Base-by-base conservation (phyloP, 164 flowering plant species). In the Magnolia changhungtana region DNA sequence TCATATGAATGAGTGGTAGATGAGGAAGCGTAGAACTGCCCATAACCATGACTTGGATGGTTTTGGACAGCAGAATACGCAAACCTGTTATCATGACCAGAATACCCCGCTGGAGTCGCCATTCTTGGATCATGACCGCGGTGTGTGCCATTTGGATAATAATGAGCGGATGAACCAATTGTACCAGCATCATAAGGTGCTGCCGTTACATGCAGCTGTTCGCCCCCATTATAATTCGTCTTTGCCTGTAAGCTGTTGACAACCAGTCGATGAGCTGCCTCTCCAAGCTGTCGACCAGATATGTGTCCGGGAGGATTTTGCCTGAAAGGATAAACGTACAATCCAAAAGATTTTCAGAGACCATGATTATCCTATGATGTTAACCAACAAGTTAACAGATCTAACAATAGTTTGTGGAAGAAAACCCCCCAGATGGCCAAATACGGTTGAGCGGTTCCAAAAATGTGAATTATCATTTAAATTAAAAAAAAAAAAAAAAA, bases 251-350 rank as follows among this genome's bases (percentile, higher is more conserved):
- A 85, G 80, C 93, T 92, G 83, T 94, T 92, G 18, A 63, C 84
- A 61, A 96, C 88, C 21, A 96, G 90, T 20, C 99, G 85, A 77
- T 89, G 97, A 24, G 98, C 92, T 45, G 96, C 98, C 61, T 92
- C 92, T 24, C 94, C 98, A 61, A 96, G 96, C 74, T 91, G 90
- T 58, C 86, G 84, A 20, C 97, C 96, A 76, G 97, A 87, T 72
- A 86, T 72, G 45, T 82, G 27, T 79, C 92, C 93, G 45, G 85
- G 83, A 18, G 86, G 89, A 69, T 86, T 87, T 67, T 81, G 85
- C 86, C 92, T 89, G 83, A 65, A 82, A 69, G 4, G 29, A 55
- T 11, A 55, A 14, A 21, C 66, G 58, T 2, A 16, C 4, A 19
- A 59, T 29, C 72, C 3, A 75, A 21, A 18, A 72, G 50, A 72